These are phyloP conservation scores for Kwoniella newhampshirensis DNA, from an alignment of 768 basidiomycete species.

Conservation along the genomic window DNA sequence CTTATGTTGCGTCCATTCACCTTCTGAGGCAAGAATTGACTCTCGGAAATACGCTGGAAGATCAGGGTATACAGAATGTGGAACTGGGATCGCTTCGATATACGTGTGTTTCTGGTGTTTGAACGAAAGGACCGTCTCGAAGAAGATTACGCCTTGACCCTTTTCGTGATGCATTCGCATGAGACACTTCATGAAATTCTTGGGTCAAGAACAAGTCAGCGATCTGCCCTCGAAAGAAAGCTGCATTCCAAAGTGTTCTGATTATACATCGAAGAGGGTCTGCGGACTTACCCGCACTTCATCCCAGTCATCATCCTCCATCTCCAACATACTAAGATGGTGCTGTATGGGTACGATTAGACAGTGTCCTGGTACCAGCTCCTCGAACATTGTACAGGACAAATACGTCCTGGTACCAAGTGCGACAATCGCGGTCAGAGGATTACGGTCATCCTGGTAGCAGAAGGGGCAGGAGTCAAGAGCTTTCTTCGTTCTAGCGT, in stretches of 20 bases:
- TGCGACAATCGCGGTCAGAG: slow-evolving; percentile 82
- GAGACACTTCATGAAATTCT: slow-evolving; percentile 85
- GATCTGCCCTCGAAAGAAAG: too few relatives aligned
- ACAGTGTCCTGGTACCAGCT: slow-evolving; percentile 88
- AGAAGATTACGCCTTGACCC: slow-evolving; percentile 92
- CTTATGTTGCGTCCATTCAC: slow-evolving; percentile 98
- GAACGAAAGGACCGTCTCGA: slow-evolving; percentile 84
- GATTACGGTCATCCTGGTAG: slow-evolving; percentile 82
- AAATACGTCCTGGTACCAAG: slow-evolving; percentile 88
- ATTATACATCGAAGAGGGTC: too few relatives aligned
- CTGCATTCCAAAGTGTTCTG: too few relatives aligned
- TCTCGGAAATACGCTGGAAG: slow-evolving; percentile 95
- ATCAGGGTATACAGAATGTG: slow-evolving; percentile 81
- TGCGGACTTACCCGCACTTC: slow-evolving; percentile 72
- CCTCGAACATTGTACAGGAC: slow-evolving; percentile 82
- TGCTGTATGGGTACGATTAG: slow-evolving; percentile 95
- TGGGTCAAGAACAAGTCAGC: too few relatives aligned
- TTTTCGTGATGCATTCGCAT: slow-evolving; percentile 93
- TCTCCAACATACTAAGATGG: slow-evolving; percentile 83
- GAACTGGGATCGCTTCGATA: slow-evolving; percentile 90
- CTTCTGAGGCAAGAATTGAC: slow-evolving; percentile 87
- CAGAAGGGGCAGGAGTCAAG: slow-evolving; percentile 83
- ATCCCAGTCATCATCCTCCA: slow-evolving; percentile 97
- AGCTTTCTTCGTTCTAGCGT: slow-evolving; percentile 88
- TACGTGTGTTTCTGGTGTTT: slow-evolving; percentile 86